Base-by-base conservation (phyloP, 2,329 filamentous ascomycete genomes). In the Alternaria arbusti region DNA sequence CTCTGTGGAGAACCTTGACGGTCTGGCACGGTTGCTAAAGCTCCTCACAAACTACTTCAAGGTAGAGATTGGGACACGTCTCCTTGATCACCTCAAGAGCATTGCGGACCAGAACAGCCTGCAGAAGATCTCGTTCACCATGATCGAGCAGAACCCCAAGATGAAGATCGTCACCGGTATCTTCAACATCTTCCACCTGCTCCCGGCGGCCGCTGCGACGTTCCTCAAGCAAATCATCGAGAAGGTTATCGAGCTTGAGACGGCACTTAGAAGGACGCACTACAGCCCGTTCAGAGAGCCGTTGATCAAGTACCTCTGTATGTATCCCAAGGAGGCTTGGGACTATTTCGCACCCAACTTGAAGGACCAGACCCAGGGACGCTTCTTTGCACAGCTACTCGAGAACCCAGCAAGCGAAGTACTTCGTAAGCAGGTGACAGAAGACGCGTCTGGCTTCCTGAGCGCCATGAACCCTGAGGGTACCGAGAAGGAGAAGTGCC, bases 31-130 rank as follows among this genome's bases (percentile, higher is more conserved):
- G 43, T 85, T 99, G 2, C 82, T 99, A 64, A 95, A 96, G 67
- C 85, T 99, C 2, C 84, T 99, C 17, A 99, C 95, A 0, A 98
- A 96, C 63, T 99, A 99, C 79, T 99, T 99, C 82, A 99, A 99
- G 81, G 94, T 98, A 1, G 96, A 99, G 78, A 99, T 99, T 57
- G 96, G 96, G 7, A 88, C 93, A 22, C 89, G 96, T 23, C 83
- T 99, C n/a, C 85, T 99, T 10, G 95, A 98, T 68, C 96, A 99
- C 73, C 91, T 97, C 81, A 95, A 95, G 76, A 88, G 90, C 11
- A 94, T 99, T 67, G 94, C 95, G 1, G 94, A 97, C 62, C 87
- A 92, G 3, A 86, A 85, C 55, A 87, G 89, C 13, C 83, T 98
- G 69, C 94, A 98, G 78, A 93, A 94, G 74, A 92, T 96, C 2